Evolutionary conservation across 306 rosid species (phyloP).

Genomic region (Lathyrus aphaca): DNA sequence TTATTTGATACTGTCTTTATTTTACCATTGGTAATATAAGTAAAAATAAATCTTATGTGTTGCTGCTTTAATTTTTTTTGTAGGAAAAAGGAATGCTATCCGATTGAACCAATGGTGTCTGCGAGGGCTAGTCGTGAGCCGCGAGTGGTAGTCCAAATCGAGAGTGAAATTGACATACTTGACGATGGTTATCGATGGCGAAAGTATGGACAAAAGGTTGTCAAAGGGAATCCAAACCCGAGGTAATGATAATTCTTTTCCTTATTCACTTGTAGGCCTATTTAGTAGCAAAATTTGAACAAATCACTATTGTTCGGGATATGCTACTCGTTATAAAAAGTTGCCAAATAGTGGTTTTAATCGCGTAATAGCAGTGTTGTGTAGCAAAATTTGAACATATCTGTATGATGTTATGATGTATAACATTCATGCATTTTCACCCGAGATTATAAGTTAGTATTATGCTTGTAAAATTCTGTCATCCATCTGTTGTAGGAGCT

Average conservation of each 20-base stretch:
- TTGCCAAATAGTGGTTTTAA: not conserved
- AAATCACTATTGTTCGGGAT: not conserved
- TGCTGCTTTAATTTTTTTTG: slow-evolving; percentile 38
- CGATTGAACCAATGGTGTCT: slow-evolving; percentile 55
- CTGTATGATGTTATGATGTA: no score
- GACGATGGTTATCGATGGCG: slow-evolving; percentile 98
- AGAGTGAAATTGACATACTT: slow-evolving; percentile 77
- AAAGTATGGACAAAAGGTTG: slow-evolving; percentile 90
- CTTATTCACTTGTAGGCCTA: slow-evolving; percentile 25
- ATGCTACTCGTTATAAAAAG: not conserved
- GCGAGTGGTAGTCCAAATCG: slow-evolving; percentile 82
- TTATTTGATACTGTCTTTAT: slow-evolving; percentile 18
- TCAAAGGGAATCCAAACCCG: slow-evolving; percentile 95
- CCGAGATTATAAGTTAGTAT: no score
- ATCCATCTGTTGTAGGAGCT: slow-evolving; percentile 64
- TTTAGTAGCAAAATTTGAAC: not conserved
- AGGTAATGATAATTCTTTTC: slow-evolving; percentile 53
- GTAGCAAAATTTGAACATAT: not conserved
- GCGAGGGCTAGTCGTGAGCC: slow-evolving; percentile 77
- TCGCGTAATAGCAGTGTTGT: not conserved
- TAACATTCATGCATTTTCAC: no score
- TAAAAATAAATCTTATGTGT: slow-evolving; percentile 5
- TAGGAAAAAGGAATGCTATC: slow-evolving; percentile 68
- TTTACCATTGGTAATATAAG: not conserved
- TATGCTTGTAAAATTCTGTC: slow-evolving; percentile 18